phyloP scores from a whole-genome alignment of 768 basidiomycete species.

The Kwoniella dejecticola region DNA sequence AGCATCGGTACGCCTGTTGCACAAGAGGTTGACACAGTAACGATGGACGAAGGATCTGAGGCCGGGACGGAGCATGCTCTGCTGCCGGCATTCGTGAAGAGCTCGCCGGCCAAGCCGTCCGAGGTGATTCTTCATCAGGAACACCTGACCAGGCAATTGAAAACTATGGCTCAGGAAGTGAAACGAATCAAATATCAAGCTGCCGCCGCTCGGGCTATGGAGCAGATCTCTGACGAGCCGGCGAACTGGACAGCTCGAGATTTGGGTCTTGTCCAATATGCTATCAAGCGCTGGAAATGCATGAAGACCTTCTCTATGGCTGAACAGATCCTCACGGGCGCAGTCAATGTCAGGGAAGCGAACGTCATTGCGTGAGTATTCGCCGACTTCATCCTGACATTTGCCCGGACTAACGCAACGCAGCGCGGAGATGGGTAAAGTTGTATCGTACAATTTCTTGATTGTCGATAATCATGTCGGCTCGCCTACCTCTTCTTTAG shows the following conservation, averaged over 20 bases:
- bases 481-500: slow-evolving; percentile 77
- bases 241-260: slow-evolving; percentile 80
- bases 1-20: slow-evolving; percentile 36
- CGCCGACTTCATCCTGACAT: neutral
- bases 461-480: slow-evolving; percentile 81
- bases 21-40: slow-evolving; percentile 8
- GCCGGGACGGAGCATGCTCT: slow-evolving; percentile 14
- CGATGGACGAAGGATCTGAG: slow-evolving; percentile 22
- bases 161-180: slow-evolving; percentile 77
- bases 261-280: slow-evolving; percentile 76
- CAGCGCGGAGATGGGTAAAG: slow-evolving; percentile 83
- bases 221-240: slow-evolving; percentile 72
- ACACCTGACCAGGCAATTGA: slow-evolving; percentile 87
- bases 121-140: slow-evolving; percentile 53
- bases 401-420: neutral
- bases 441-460: slow-evolving; percentile 88
- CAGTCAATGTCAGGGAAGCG: slow-evolving; percentile 87
- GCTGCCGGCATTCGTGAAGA: neutral
- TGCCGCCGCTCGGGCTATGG: slow-evolving; percentile 51
- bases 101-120: slow-evolving; percentile 9
- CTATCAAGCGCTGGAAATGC: slow-evolving; percentile 80
- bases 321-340: slow-evolving; percentile 78
- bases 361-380: slow-evolving; percentile 66
- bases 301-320: slow-evolving; percentile 90
- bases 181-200: slow-evolving; percentile 66